Evolutionary conservation across 768 basidiomycete genomes (phyloP), one percentile per base, ranked within the genome.

Genomic region (Paxillus rubicundulus): DNA sequence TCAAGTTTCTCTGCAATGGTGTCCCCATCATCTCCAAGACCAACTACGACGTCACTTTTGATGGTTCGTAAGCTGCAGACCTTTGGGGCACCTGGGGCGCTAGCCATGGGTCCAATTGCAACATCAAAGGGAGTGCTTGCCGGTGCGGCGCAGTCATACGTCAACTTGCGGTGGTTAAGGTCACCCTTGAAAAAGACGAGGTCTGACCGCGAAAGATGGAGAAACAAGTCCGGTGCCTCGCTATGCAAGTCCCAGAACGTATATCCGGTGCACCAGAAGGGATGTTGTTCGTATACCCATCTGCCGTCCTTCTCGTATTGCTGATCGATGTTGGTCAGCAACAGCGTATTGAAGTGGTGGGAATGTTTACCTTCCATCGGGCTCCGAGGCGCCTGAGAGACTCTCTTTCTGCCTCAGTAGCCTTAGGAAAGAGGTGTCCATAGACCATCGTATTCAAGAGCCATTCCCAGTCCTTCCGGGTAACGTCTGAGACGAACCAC

Each of bases 221-320:
- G 80, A 80, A 96, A 98, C 45, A 97, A 72, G 77, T 92, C 92
- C 2, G 91, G 92, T 0, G 89, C 89, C 68, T 93, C 90, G 54
- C 77, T 76, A 57, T 85, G 87, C 42, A 92, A 69, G 49, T 92
- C 88, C 90, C 91, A 93, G 76, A 84, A 96, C 37, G 92, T 95
- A 74, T 91, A 95, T 6, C 93, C 94, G n/a, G 92, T 91, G 68
- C 91, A 93, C 91, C 91, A 93, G 78, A 91, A 93, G 9, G 90
- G 87, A 61, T 94, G 92, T 62, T 92, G 88, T 69, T 97, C 93
- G 67, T 95, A 96, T 30, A 92, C 82, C 91, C 92, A 96, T 74
- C 82, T 91, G 34, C 92, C 91, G 65, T 96, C 87, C 65, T 81
- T 87, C 71, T 92, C 92, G 66, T 97, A 97, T 83, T 92, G 80